These are phyloP conservation scores for Penicillium lividum DNA, from an alignment of 495 filamentous ascomycete genomes.

Conservation along the genomic window DNA sequence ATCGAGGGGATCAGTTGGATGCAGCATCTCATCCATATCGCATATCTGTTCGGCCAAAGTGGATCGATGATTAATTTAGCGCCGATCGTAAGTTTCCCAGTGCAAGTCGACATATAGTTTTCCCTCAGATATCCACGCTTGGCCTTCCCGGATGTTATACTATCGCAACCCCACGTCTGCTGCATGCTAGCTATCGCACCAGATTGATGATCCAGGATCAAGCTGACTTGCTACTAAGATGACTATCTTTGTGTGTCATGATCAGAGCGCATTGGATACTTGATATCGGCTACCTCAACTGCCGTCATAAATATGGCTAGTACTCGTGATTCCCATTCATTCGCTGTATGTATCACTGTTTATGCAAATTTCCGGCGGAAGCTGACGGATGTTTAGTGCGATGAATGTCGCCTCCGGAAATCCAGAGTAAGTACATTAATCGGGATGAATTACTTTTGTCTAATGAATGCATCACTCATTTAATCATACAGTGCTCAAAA, in stretches of 20 bases:
- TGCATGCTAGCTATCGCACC: conserved; percentile 3
- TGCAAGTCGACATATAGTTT: neutral
- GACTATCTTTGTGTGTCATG: conserved; percentile 39
- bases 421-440: conserved; percentile 44
- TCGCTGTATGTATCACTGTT: conserved; percentile 39
- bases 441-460: neutral
- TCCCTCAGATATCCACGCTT: conserved; percentile 11
- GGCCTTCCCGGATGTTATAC: conserved; percentile 11
- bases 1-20: conserved; percentile 30
- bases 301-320: conserved; percentile 45
- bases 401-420: conserved; percentile 52
- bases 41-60: conserved; percentile 18
- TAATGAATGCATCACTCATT: conserved; percentile 8
- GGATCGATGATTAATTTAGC: conserved; percentile 30
- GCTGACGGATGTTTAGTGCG: conserved; percentile 36
- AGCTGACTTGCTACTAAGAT: conserved; percentile 37
- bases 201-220: conserved; percentile 1
- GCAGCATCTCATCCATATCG: conserved; percentile 26
- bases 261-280: conserved; percentile 36
- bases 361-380: neutral
- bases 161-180: conserved; percentile 7
- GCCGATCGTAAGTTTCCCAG: conserved; percentile 44
- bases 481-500: conserved; percentile 48
- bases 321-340: conserved; percentile 51
- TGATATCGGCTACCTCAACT: conserved; percentile 26